A percentile compares a stretch with the other conserved stretches of the same genome.
Evolutionary conservation across 2,329 filamentous ascomycete species (phyloP).

Genomic region (Aspergillus transmontanensis): DNA sequence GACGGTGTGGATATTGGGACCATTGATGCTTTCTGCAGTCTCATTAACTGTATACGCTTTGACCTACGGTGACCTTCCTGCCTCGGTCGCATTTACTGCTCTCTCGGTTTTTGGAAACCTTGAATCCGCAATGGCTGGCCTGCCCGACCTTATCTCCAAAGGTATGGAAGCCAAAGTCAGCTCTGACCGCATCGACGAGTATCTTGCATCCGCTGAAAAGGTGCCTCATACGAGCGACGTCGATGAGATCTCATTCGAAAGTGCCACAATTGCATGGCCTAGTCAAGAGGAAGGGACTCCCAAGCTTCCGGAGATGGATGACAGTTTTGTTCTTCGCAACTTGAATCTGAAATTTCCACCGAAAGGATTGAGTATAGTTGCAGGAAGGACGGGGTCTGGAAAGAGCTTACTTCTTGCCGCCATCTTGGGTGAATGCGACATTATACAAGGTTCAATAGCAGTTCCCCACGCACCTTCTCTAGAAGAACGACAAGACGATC

Average conservation of each 20-base stretch:
- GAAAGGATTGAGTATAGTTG: constrained; percentile 74
- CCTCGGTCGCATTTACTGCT: constrained; percentile 78
- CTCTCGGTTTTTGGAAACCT: constrained; percentile 72
- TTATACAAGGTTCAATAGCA: constrained; percentile 64
- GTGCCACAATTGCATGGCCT: constrained; percentile 73
- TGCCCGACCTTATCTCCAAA: constrained; percentile 74
- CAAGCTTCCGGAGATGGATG: constrained; percentile 39
- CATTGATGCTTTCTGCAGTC: constrained; percentile 71
- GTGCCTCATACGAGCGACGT: constrained; percentile 56
- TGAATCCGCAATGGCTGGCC: constrained; percentile 68
- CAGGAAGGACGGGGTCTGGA: constrained; percentile 74
- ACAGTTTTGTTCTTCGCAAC: constrained; percentile 63
- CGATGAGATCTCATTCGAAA: constrained; percentile 64
- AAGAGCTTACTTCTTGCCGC: constrained; percentile 74
- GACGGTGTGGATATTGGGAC: constrained; percentile 70
- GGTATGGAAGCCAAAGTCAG: constrained; percentile 74
- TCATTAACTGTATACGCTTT: constrained; percentile 70
- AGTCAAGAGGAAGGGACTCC: constrained; percentile 55
- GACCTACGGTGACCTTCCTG: constrained; percentile 63
- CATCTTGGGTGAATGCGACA: constrained; percentile 73
- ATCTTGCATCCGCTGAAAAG: constrained; percentile 69
- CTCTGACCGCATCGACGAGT: constrained; percentile 69
- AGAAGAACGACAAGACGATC: constrained; percentile 63
- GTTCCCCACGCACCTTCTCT: constrained; percentile 52
- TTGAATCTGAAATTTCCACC: constrained; percentile 68